These are phyloP conservation scores for Aspergillus piperis DNA, from an alignment of 2,329 filamentous ascomycete species.

Conservation along the genomic window DNA sequence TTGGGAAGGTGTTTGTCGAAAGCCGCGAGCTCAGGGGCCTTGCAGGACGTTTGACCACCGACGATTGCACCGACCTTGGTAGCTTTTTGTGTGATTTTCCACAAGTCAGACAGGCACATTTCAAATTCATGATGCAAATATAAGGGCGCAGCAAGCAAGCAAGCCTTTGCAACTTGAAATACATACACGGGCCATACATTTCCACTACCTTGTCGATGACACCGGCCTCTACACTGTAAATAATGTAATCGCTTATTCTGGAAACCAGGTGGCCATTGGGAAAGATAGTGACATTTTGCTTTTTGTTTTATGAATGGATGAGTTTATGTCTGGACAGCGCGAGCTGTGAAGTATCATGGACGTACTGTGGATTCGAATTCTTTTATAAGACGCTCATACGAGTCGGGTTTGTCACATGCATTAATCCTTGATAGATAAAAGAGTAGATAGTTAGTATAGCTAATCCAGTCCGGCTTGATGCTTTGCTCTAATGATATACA, in stretches of 20 bases:
- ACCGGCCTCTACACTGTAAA: slow-evolving; percentile 97
- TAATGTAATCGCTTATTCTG: slow-evolving; percentile 92
- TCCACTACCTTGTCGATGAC: slow-evolving; percentile 85
- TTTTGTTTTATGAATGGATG: slow-evolving; percentile 43
- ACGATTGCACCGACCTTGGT: slow-evolving; percentile 95
- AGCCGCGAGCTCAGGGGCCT: slow-evolving; percentile 90
- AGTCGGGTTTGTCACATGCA: slow-evolving; percentile 90
- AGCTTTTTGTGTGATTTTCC: slow-evolving; percentile 54
- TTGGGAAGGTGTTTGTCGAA: slow-evolving; percentile 85
- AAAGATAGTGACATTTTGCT: slow-evolving; percentile 84
- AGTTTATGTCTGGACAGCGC: slow-evolving; percentile 37
- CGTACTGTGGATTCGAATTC: slow-evolving; percentile 88
- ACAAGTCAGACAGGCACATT: slow-evolving; percentile 27
- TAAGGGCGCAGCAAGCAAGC: slow-evolving; percentile 3
- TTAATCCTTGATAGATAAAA: slow-evolving; percentile 67
- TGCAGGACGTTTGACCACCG: slow-evolving; percentile 96
- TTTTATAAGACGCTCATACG: slow-evolving; percentile 74
- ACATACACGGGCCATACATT: slow-evolving; percentile 87
- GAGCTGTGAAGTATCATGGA: slow-evolving; percentile 35
- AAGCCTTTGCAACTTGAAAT: slow-evolving; percentile 11
- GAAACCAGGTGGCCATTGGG: slow-evolving; percentile 95
- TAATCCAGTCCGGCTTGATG: slow-evolving; percentile 4
- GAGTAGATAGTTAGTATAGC: slow-evolving; percentile 30
- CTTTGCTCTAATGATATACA: neutral
- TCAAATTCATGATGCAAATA: neutral